These are phyloP conservation scores for Pholiota adiposa DNA, from an alignment of 1,284 basidiomycete genomes.

Conservation along the genomic window DNA sequence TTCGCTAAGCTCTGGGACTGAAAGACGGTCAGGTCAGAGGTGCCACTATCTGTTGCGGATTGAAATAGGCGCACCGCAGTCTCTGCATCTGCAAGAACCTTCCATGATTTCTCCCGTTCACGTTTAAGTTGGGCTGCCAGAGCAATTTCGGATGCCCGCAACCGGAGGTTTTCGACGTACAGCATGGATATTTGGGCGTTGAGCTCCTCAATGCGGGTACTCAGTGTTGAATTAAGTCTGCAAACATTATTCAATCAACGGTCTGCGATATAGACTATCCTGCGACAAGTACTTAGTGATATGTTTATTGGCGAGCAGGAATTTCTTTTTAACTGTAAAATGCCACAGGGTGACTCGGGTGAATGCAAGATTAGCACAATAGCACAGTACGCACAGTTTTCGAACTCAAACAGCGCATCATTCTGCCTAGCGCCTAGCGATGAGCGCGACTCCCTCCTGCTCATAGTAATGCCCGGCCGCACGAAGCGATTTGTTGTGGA, in stretches of 20 bases:
- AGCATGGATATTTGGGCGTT: conserved; percentile 79
- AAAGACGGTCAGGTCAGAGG: conserved; percentile 10
- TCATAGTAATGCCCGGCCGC: conserved; percentile 57
- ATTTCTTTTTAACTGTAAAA: conserved; percentile 83
- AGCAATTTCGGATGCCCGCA: conserved; percentile 79
- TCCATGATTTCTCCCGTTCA: conserved; percentile 75
- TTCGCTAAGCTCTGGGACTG: conserved; percentile 68
- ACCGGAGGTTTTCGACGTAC: conserved; percentile 78
- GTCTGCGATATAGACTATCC: neutral
- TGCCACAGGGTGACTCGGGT: conserved; percentile 35
- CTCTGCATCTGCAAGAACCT: conserved; percentile 72
- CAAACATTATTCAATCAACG: conserved; percentile 14
- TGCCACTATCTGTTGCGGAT: conserved; percentile 2
- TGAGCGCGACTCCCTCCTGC: conserved; percentile 78
- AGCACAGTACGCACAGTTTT: conserved; percentile 72
- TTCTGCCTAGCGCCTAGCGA: conserved; percentile 71
- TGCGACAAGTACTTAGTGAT: conserved; percentile 71
- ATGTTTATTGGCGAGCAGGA: conserved; percentile 85
- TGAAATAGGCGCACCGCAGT: conserved; percentile 58
- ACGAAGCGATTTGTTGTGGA: conserved; percentile 6
- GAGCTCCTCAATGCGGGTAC: conserved; percentile 81
- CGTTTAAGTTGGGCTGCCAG: conserved; percentile 75
- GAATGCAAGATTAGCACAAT: neutral
- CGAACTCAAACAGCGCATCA: conserved; percentile 80
- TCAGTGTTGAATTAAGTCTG: conserved; percentile 82